A percentile compares a stretch with the other conserved stretches of the same genome.
Evolutionary conservation across 495 filamentous ascomycete species (phyloP).

Genomic region (Penicillium bovifimosum): DNA sequence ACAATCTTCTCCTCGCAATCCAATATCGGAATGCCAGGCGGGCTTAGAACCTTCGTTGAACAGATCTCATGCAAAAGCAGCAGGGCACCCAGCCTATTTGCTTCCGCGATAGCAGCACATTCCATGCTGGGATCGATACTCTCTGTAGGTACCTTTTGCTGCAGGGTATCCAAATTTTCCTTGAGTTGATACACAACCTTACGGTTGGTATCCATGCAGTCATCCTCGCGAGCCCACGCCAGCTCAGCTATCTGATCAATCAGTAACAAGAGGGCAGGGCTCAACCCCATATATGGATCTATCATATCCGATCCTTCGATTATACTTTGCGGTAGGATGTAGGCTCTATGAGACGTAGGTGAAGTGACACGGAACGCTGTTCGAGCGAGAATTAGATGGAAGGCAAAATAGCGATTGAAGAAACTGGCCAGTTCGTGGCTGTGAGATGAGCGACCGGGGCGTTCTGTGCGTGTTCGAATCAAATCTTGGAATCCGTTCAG

Average conservation of each 20-base stretch:
- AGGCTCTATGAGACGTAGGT: neutral
- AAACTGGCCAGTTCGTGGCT: conserved; percentile 18
- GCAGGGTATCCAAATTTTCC: conserved; percentile 7
- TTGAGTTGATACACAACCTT: conserved; percentile 3
- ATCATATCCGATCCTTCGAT: conserved; percentile 16
- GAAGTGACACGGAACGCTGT: conserved; percentile 15
- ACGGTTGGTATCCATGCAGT: neutral
- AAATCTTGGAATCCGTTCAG: conserved; percentile 20
- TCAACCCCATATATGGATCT: conserved; percentile 26
- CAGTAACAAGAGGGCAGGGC: conserved; percentile 18
- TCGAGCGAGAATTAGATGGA: conserved; percentile 22
- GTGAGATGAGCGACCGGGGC: conserved; percentile 5
- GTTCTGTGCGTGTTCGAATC: conserved; percentile 13
- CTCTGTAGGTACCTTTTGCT: conserved; percentile 12
- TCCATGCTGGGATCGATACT: conserved; percentile 8
- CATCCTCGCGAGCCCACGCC: conserved; percentile 12
- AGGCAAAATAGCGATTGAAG: conserved; percentile 24
- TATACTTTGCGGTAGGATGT: neutral
- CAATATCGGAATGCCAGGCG: too few relatives aligned
- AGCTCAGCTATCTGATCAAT: conserved; percentile 21
- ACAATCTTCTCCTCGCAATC: too few relatives aligned
- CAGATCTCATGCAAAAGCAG: conserved; percentile 48
- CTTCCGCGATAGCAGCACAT: conserved; percentile 22
- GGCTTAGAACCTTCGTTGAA: too few relatives aligned
- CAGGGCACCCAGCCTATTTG: conserved; percentile 21